Base-by-base conservation (phyloP, 805 yeast genomes). In the Suhomyces sp. region DNA sequence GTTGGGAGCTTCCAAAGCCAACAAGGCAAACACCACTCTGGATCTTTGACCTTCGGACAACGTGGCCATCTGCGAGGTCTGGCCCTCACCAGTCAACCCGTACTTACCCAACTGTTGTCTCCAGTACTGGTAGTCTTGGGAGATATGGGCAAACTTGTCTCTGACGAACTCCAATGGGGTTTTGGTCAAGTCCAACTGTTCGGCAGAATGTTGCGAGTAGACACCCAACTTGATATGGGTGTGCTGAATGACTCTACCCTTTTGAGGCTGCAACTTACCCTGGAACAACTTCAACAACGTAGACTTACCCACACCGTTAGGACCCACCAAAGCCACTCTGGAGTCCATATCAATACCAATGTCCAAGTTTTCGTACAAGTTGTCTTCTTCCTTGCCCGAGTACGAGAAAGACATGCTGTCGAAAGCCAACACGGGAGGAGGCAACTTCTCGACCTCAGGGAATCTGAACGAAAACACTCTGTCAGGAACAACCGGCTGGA, bases 271-370 rank as follows among this genome's bases (percentile, higher is more conserved):
- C 67, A 93, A 81, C 63, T 84, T 86, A 75, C 99, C 99, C 64
- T 97, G 96, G 96, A 94, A 93, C 68, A 94, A 81, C 74, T 94
- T 94, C 71, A 94, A 85, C 69, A 93, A 78, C 17, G 99, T 93
- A 49, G 97, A 92, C 76, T 93, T 93, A 79, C 99, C 99, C 64
- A 93, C 93, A 89, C 99, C 99, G 73, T 93, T 93, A 69, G 98
- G 98, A 44, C 99, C 99, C 56, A 93, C 98, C 48, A 93, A 81
- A 44, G 99, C 98, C 68, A 93, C 86, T 79, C 99, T 88, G 41
- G 97, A 92, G 77, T 94, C 99, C 98, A 94, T 94, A 80, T 94
- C 99, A 55, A 94, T 92, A 87, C 99, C 99, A 63, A 94, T 94
- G 70, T 91, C 93, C 70, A 94, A 82, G 71, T 89, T 74, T 69